These are phyloP conservation scores for Fraxinus pennsylvanica DNA, from an alignment of 257 asterid species.

Conservation along the genomic window DNA sequence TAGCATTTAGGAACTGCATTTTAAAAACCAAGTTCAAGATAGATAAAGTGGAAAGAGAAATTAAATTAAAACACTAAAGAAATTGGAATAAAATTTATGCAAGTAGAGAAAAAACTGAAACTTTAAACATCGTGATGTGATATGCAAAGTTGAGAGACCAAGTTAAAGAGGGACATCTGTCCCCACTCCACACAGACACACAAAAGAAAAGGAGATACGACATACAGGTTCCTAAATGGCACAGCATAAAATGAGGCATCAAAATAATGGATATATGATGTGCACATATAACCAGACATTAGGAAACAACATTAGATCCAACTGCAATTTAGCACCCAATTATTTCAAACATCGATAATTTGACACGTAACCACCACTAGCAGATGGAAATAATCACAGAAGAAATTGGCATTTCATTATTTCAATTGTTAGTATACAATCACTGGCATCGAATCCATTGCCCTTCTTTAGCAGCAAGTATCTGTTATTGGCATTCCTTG, in stretches of 20 bases:
- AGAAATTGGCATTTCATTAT: not conserved
- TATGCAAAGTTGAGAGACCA: not conserved
- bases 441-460: not conserved
- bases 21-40: slow-evolving; percentile 22
- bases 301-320: not conserved
- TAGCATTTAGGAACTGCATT: slow-evolving; percentile 80
- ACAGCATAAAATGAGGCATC: not conserved
- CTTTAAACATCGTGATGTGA: not conserved
- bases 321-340: not conserved
- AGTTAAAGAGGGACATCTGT: not conserved
- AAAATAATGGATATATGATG: not conserved
- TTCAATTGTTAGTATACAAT: not conserved
- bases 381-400: not conserved
- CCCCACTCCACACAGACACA: not conserved
- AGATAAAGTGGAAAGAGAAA: not conserved
- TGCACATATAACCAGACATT: not conserved
- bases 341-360: not conserved
- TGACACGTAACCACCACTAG: not conserved
- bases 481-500: not conserved
- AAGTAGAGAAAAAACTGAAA: not conserved
- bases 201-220: not conserved
- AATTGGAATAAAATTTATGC: not conserved
- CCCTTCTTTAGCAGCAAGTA: not conserved
- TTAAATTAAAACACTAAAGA: not conserved
- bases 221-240: not conserved